Evolutionary conservation across 768 basidiomycete genomes (phyloP).

Genomic region (Leucogyrophana mollusca): DNA sequence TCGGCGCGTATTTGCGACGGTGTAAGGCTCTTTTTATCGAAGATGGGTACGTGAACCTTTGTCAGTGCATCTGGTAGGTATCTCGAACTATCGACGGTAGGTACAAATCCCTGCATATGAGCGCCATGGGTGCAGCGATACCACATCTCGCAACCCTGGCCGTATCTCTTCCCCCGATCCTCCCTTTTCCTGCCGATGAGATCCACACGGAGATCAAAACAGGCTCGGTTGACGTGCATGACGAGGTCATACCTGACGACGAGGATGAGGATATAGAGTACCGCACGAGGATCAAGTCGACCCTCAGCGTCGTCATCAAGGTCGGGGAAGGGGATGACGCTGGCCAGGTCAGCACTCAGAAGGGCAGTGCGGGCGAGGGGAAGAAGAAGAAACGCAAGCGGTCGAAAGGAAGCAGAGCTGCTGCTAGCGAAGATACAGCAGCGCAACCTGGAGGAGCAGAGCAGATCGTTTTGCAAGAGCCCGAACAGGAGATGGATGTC

Average conservation of each 20-base stretch:
- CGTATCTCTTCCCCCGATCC: conserved; percentile 63
- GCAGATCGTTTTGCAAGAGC: conserved; percentile 39
- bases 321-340: conserved; percentile 59
- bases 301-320: conserved; percentile 56
- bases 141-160: conserved; percentile 72
- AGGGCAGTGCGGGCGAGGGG: background rate
- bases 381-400: conserved; percentile 9
- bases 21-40: conserved; percentile 72
- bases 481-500: conserved; percentile 44
- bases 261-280: conserved; percentile 60
- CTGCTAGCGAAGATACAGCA: conserved; percentile 7
- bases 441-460: conserved; percentile 10
- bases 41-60: conserved; percentile 54
- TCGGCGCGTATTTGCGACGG: conserved; percentile 72
- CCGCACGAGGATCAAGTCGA: conserved; percentile 69
- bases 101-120: conserved; percentile 70
- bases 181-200: conserved; percentile 66
- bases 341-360: conserved; percentile 11
- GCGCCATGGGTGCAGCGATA: conserved; percentile 89
- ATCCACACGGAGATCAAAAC: conserved; percentile 63
- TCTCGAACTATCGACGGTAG: conserved; percentile 32
- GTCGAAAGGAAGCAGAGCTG: conserved; percentile 8
- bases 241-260: conserved; percentile 76
- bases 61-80: background rate
- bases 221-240: conserved; percentile 70